A percentile compares a stretch with the other conserved stretches of the same genome.
These are phyloP conservation scores for Yamadazyma sp. DNA, from an alignment of 805 yeast genomes.

Conservation along the genomic window DNA sequence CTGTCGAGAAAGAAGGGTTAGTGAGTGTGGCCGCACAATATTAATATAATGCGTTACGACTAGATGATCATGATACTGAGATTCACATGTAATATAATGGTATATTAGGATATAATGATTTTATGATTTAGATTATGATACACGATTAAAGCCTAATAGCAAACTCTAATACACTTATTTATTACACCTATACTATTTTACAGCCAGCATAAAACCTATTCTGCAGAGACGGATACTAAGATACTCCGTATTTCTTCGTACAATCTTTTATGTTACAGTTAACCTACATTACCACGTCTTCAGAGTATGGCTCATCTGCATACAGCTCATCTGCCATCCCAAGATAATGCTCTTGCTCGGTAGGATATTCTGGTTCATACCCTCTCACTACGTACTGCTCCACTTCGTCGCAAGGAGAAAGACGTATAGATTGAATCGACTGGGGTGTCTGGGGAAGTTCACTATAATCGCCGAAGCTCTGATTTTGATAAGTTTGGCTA, in stretches of 20 bases:
- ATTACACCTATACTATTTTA: slow-evolving; percentile 5
- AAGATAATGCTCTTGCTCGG: slow-evolving; percentile 38
- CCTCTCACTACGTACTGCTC: slow-evolving; percentile 40
- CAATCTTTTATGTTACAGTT: too few relatives aligned
- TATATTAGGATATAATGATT: too few relatives aligned
- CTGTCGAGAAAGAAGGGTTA: slow-evolving; percentile 30
- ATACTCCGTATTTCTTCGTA: too few relatives aligned
- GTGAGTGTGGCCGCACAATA: slow-evolving; percentile 15
- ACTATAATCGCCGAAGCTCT: slow-evolving; percentile 6
- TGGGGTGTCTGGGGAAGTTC: slow-evolving; percentile 27
- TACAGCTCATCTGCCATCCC: slow-evolving; percentile 37
- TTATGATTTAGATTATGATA: not conserved
- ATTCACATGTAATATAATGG: too few relatives aligned
- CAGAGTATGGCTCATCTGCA: too few relatives aligned
- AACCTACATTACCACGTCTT: slow-evolving; percentile 8
- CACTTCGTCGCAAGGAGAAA: slow-evolving; percentile 40
- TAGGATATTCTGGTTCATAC: slow-evolving; percentile 17
- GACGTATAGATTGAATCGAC: slow-evolving; percentile 17
- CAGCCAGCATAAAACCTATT: slow-evolving; percentile 6
- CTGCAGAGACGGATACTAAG: too few relatives aligned
- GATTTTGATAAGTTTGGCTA: not conserved
- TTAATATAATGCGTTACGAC: too few relatives aligned
- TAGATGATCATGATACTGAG: too few relatives aligned
- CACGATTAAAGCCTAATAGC: not conserved
- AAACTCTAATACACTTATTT: too few relatives aligned